These are phyloP conservation scores for Bullera alba DNA, from an alignment of 768 basidiomycete genomes.

Conservation along the genomic window DNA sequence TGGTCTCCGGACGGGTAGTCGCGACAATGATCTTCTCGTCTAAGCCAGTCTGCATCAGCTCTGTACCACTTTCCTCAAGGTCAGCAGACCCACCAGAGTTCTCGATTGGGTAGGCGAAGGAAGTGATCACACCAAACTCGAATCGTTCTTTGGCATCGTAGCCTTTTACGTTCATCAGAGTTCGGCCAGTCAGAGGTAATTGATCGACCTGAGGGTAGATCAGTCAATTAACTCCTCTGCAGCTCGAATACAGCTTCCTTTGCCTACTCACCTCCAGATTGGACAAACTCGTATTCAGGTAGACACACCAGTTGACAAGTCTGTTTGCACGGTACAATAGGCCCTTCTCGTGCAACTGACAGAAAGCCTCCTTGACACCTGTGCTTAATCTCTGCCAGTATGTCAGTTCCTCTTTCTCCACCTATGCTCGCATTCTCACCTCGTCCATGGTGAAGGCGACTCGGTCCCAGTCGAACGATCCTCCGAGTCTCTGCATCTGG, in stretches of 20 bases:
- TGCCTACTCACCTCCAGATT: slow-evolving; percentile 69
- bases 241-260: no score
- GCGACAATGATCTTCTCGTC: slow-evolving; percentile 90
- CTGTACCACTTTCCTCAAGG: neutral
- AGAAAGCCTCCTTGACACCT: slow-evolving; percentile 88
- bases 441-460: slow-evolving; percentile 94
- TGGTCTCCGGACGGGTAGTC: slow-evolving; percentile 96
- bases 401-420: neutral
- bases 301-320: slow-evolving; percentile 96
- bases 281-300: slow-evolving; percentile 92
- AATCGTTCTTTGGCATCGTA: slow-evolving; percentile 93
- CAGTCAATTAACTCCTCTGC: neutral
- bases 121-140: slow-evolving; percentile 92
- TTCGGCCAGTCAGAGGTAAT: slow-evolving; percentile 75
- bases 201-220: slow-evolving; percentile 73
- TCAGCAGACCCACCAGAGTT: slow-evolving; percentile 57
- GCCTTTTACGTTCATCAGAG: slow-evolving; percentile 81
- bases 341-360: slow-evolving; percentile 80
- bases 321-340: slow-evolving; percentile 91
- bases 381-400: slow-evolving; percentile 59
- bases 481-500: slow-evolving; percentile 80
- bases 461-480: slow-evolving; percentile 89
- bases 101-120: slow-evolving; percentile 90
- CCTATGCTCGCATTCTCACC: slow-evolving; percentile 47
- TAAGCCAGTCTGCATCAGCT: slow-evolving; percentile 29